Evolutionary conservation across 352 stramenopile species (phyloP), one percentile per base, ranked within the genome.

Genomic region (Poterioochromonas sp.): DNA sequence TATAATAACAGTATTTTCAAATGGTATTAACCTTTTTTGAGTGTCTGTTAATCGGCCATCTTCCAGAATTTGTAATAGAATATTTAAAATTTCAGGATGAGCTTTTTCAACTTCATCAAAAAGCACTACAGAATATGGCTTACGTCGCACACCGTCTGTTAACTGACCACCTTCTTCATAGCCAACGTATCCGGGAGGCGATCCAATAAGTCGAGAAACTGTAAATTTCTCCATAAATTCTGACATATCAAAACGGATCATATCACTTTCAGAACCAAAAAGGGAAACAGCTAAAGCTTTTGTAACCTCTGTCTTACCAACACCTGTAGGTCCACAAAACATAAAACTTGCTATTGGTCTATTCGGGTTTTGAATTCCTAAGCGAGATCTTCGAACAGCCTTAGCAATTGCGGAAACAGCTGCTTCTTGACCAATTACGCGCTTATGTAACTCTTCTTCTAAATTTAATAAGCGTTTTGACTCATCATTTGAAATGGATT

Each of bases 1-100:
- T 83, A 99, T 97, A 65, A 99, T 90, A 60, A 98, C 91, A 0
- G 93, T 93, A 82, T 98, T 98, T 0, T 87, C 89, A 80, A 99
- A 98, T 78, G 98, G 92, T 3, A 98, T 90, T 32, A 92, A 97
- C 26, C 91, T 84, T 34, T 87, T 87, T 80, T 91, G 88, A 32
- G 84, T 85, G 83, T 97, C 93, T 0, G 94, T 98, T 54, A 98
- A 82, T 12, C 92, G 87, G 15, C 94, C 90, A 80, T 95, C 90
- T 76, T 95, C 89, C 79, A 95, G 83, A 37, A 94, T 83, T 83
- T 98, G 92, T 26, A 98, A 84, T 64, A 98, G 77, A 53, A 98
- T 90, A 82, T 98, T 98, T 64, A 92, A 91, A 35, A 98, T 93
- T 79, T 98, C 93, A 32, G 83, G 83, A 80, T 98, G 94, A 2